Percentiles rank a stretch among this genome's conserved stretches.
Evolutionary conservation across 2,329 filamentous ascomycete genomes (phyloP).

Genomic region (Blumeria hordei): DNA sequence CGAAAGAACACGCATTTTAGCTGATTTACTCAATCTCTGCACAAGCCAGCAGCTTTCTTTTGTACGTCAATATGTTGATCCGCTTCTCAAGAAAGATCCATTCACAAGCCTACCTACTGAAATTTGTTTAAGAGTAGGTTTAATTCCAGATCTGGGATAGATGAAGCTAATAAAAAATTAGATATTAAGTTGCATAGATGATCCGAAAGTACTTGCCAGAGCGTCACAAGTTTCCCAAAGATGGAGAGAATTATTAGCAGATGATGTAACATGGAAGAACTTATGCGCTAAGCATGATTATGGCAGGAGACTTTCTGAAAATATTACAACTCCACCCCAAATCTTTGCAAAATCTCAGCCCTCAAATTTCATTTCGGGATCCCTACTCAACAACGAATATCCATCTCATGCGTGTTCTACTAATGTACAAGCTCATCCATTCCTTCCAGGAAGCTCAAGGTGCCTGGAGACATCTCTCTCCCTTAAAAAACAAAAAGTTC

Average conservation of each 20-base stretch:
- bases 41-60: slow-evolving; percentile 90
- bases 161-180: slow-evolving; percentile 17
- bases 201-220: slow-evolving; percentile 77
- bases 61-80: slow-evolving; percentile 87
- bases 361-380: slow-evolving; percentile 3
- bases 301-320: slow-evolving; percentile 27
- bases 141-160: not conserved
- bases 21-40: slow-evolving; percentile 77
- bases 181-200: slow-evolving; percentile 92
- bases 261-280: slow-evolving; percentile 97
- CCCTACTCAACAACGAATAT: slow-evolving; percentile 6
- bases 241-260: slow-evolving; percentile 81
- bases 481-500: slow-evolving; percentile 34
- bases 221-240: slow-evolving; percentile 88
- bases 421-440: slow-evolving; percentile 17
- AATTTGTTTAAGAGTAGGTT: slow-evolving; percentile 59
- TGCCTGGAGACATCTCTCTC: slow-evolving; percentile 29
- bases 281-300: slow-evolving; percentile 93
- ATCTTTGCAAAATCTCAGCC: slow-evolving; percentile 10
- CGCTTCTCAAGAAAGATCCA: slow-evolving; percentile 82
- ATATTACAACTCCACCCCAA: slow-evolving; percentile 7
- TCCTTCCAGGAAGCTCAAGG: slow-evolving; percentile 15
- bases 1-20: slow-evolving; percentile 59
- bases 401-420: slow-evolving; percentile 22
- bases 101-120: slow-evolving; percentile 85